phyloP scores from a whole-genome alignment of 176 grass and related monocot species.

The Bonia amplexicaulis region DNA sequence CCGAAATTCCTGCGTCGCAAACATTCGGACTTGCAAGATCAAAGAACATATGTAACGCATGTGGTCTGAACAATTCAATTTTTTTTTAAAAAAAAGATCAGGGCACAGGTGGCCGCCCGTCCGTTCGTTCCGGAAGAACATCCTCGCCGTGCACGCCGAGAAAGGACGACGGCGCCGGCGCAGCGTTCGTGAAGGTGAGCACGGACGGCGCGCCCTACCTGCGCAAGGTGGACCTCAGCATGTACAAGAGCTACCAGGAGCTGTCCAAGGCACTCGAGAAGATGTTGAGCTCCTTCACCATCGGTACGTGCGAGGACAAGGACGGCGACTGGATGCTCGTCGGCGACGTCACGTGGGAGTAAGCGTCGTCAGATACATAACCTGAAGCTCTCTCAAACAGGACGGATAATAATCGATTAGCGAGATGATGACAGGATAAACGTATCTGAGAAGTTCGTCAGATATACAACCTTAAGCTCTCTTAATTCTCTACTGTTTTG shows the following conservation, averaged over 20 bases:
- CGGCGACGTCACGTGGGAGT: conserved; percentile 85
- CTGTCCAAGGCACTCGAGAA: conserved; percentile 67
- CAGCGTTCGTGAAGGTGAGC: conserved; percentile 74
- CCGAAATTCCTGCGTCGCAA: background rate
- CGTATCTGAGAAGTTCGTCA: too few species aligned
- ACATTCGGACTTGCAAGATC: background rate
- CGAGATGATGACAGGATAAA: background rate
- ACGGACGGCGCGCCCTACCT: conserved; percentile 88
- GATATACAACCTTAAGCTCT: too few species aligned
- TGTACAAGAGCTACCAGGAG: conserved; percentile 76
- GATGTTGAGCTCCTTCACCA: conserved; percentile 70
- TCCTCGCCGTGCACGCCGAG: conserved; percentile 39
- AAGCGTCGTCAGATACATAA: background rate
- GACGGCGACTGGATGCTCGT: conserved; percentile 99
- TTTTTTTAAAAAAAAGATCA: background rate
- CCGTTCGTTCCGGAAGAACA: conserved; percentile 74
- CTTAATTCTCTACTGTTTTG: background rate
- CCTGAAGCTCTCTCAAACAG: background rate
- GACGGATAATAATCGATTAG: background rate
- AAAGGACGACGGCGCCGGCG: background rate
- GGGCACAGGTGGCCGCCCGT: conserved; percentile 85
- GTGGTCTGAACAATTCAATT: background rate
- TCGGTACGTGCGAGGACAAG: conserved; percentile 88
- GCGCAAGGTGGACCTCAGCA: conserved; percentile 76
- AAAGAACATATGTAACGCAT: background rate